Evolutionary conservation across 176 grass and related monocot genomes (phyloP).

Genomic region (Urochloa ruziziensis): DNA sequence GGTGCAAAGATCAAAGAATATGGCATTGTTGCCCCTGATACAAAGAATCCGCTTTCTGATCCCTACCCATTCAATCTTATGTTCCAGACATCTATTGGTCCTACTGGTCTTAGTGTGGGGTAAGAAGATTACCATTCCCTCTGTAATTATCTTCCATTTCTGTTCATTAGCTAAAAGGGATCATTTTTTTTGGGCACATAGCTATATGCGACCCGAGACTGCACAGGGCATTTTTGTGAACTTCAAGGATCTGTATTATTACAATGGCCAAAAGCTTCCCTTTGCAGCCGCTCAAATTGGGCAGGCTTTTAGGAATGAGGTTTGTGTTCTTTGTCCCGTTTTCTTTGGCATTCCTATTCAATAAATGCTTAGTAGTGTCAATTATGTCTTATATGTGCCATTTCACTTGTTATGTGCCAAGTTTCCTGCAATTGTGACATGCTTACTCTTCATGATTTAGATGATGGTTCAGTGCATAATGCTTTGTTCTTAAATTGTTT

Average conservation of each 20-base stretch:
- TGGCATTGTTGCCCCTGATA: conserved; percentile 68
- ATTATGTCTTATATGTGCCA: neutral
- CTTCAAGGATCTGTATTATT: conserved; percentile 86
- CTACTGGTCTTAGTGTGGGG: conserved; percentile 69
- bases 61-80: conserved; percentile 92
- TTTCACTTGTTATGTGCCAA: neutral
- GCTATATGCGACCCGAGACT: conserved; percentile 89
- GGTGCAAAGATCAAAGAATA: conserved; percentile 78
- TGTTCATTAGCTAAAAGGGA: neutral
- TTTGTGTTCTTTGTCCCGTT: neutral
- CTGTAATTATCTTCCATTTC: neutral
- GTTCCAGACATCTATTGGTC: conserved; percentile 89
- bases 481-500: neutral
- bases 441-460: neutral
- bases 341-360: neutral
- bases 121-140: conserved; percentile 36
- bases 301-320: conserved; percentile 84
- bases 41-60: conserved; percentile 70
- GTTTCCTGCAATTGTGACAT: neutral
- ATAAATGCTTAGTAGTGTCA: neutral
- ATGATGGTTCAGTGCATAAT: neutral
- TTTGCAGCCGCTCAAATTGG: conserved; percentile 79
- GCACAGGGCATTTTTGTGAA: conserved; percentile 93
- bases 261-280: conserved; percentile 83
- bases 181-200: conserved; percentile 31